Base-by-base conservation (phyloP, 495 filamentous ascomycete genomes). In the Parathielavia hyrcaniae region DNA sequence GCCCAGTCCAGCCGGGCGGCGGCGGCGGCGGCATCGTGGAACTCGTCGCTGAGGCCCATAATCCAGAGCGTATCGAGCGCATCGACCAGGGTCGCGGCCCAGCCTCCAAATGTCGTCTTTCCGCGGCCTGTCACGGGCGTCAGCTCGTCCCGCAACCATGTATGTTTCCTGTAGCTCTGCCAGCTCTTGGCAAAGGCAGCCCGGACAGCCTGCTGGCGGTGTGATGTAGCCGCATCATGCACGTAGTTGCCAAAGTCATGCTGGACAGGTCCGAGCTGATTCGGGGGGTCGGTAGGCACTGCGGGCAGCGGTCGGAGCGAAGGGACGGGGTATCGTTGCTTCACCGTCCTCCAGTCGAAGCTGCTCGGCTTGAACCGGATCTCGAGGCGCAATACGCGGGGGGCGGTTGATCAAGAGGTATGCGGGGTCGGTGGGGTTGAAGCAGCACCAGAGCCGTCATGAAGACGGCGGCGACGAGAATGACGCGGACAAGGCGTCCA, bases 11-110 rank as follows among this genome's bases (percentile, higher is more conserved):
- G 91, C 49, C 81, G 73, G 43, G 77, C 78, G 20, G 89, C 80
- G 19, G 76, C 78, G 44, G 82, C 75, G 8, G 90, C 81, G 16
- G 89, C 90, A 55, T 85, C 80, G 36, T 83, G 75, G 67, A 95
- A 96, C 50, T 95, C 90, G 20, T 85, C 77, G 65, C 84, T 83
- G 65, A 95, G 62, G 6, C 79, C 89, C 90, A 95, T 91, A 58
- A 96, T 91, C 89, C 89, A 96, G 12, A 96, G 71, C 0, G 89
- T 90, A 68, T 96, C 91, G 50, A 96, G 71, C 9, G 83, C 69
- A 75, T 96, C 91, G 1, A 96, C 89, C 54, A 96, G 68, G 1
- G 91, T 95, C 3, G 90, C 91, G 17, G 84, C 89, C 91, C 90
- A 96, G 16, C 86, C 88, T 61, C 82, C 86, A 10, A 53, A 92